Conservation (phyloP, 169 alveolate genomes). For the Eimeria sp. region DNA sequence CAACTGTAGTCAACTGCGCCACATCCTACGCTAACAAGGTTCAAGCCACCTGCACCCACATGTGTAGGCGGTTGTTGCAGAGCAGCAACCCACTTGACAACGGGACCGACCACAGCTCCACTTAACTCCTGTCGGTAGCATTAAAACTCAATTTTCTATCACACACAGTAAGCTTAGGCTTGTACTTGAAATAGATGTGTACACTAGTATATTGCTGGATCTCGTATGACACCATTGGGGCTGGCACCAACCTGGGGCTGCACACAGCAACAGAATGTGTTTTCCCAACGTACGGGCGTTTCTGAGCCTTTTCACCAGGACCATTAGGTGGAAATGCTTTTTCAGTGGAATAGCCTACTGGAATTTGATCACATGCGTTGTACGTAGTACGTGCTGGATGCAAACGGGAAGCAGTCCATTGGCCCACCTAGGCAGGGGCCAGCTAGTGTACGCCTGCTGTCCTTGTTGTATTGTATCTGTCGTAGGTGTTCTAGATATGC, state of each 20-base stretch:
- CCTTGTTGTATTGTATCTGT: not conserved
- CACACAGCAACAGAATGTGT: not conserved
- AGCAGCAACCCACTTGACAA: no score
- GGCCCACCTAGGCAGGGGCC: not conserved
- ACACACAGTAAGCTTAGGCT: not conserved
- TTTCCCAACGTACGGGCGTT: not conserved
- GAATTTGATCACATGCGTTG: not conserved
- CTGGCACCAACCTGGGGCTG: conserved; percentile 16
- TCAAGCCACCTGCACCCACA: not conserved
- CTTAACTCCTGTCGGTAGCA: not conserved
- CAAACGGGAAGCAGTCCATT: not conserved
- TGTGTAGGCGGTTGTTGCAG: not conserved
- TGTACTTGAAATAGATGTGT: not conserved
- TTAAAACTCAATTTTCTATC: not conserved
- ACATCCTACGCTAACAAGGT: not conserved
- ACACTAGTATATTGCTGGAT: not conserved
- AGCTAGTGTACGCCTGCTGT: not conserved
- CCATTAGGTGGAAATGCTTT: not conserved
- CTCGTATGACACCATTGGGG: not conserved
- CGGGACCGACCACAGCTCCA: not conserved
- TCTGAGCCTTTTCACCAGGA: not conserved
- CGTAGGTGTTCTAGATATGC: not conserved
- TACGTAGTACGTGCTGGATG: not conserved
- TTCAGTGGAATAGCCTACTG: not conserved
- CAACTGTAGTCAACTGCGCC: not conserved